These are phyloP conservation scores for Aspergillus carlsbadensis DNA, from an alignment of 495 filamentous ascomycete genomes.

Conservation along the genomic window DNA sequence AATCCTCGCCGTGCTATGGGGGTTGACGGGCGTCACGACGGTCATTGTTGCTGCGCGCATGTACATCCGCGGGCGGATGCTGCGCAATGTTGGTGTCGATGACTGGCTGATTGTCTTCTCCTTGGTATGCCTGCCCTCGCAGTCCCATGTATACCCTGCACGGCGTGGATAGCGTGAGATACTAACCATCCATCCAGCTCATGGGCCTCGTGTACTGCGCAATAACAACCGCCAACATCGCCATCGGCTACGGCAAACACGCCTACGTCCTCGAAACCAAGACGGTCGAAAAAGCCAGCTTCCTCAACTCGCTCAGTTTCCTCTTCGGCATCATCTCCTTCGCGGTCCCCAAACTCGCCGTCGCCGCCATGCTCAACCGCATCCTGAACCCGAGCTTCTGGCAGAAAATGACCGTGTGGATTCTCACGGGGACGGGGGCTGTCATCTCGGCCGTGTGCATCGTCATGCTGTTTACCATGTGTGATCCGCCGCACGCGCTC, in stretches of 20 bases:
- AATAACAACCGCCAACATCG: slow-evolving; percentile 23
- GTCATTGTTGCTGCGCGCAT: slow-evolving; percentile 40
- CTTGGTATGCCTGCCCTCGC: slow-evolving; percentile 27
- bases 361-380: slow-evolving; percentile 27
- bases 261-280: slow-evolving; percentile 11
- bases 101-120: slow-evolving; percentile 50
- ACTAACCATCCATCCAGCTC: slow-evolving; percentile 10
- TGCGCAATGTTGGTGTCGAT: slow-evolving; percentile 47
- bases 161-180: too few species aligned
- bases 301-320: slow-evolving; percentile 25
- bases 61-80: slow-evolving; percentile 44
- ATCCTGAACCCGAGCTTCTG: slow-evolving; percentile 23
- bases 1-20: slow-evolving; percentile 44
- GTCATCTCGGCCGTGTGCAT: slow-evolving; percentile 25
- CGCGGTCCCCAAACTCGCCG: slow-evolving; percentile 28
- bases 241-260: slow-evolving; percentile 30
- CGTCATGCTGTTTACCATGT: slow-evolving; percentile 29
- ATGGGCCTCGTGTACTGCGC: slow-evolving; percentile 23
- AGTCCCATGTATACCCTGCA: too few species aligned
- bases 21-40: slow-evolving; percentile 31
- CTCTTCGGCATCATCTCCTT: slow-evolving; percentile 31
- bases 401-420: slow-evolving; percentile 21
- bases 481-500: slow-evolving; percentile 26
- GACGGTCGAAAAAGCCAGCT: slow-evolving; percentile 18
- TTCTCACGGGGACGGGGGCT: slow-evolving; percentile 13